Percentiles rank a stretch among this genome's conserved stretches.
Conservation (phyloP, 2,329 filamentous ascomycete species). For the Anisogramma anomala region DNA sequence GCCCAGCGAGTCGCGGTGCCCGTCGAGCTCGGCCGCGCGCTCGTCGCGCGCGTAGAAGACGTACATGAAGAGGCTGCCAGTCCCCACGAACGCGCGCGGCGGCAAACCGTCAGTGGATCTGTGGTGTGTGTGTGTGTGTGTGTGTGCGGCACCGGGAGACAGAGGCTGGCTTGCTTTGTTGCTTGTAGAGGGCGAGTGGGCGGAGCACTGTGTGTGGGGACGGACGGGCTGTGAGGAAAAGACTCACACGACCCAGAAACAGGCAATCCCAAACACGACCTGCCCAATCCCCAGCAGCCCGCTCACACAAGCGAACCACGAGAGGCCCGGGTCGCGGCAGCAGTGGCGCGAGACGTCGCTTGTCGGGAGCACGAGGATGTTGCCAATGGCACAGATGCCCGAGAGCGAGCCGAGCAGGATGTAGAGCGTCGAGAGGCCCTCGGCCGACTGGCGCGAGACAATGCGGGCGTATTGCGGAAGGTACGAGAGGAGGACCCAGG, state of each 20-base stretch:
- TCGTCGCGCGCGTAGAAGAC: constrained; percentile 21
- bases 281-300: constrained; percentile 17
- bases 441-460: constrained; percentile 35
- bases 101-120: no score
- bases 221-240: neutral
- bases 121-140: no score
- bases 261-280: constrained; percentile 16
- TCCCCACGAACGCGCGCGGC: no score
- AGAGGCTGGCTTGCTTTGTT: no score
- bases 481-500: constrained; percentile 1
- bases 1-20: constrained; percentile 18
- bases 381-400: constrained; percentile 28
- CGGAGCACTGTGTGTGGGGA: neutral
- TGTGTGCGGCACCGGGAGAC: no score
- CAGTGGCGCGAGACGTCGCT: constrained; percentile 17
- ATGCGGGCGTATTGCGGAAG: constrained; percentile 2
- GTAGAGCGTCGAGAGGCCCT: constrained; percentile 29
- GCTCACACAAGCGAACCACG: constrained; percentile 15
- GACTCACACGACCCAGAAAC: constrained; percentile 16
- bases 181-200: neutral
- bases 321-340: constrained; percentile 12
- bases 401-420: constrained; percentile 1
- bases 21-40: constrained; percentile 19
- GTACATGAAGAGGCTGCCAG: constrained; percentile 16
- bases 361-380: constrained; percentile 16